phyloP scores from a whole-genome alignment of 2,329 filamentous ascomycete species.

The Xylariaceae sp. region DNA sequence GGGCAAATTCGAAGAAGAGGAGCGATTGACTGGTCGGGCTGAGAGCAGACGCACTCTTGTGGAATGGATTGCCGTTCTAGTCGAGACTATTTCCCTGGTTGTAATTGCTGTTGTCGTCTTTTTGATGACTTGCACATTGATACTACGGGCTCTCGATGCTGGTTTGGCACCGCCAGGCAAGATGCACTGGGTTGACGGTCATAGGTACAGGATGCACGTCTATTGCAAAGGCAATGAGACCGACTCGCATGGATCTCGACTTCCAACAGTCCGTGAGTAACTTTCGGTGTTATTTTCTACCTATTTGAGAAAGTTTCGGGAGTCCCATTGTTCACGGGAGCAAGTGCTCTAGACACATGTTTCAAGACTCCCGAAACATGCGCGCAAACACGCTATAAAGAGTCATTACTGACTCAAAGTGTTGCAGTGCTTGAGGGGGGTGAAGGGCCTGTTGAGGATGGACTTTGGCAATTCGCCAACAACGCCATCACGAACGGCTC shows the following conservation, averaged over 20 bases:
- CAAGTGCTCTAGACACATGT: too few species aligned
- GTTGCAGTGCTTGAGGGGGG: conserved; percentile 88
- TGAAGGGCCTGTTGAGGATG: conserved; percentile 73
- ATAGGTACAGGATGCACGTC: conserved; percentile 84
- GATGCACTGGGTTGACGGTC: conserved; percentile 74
- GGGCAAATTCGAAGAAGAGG: conserved; percentile 91
- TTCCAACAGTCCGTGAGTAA: conserved; percentile 81
- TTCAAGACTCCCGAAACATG: too few species aligned
- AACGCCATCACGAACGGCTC: conserved; percentile 74
- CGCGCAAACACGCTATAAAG: too few species aligned
- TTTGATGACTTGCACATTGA: conserved; percentile 75
- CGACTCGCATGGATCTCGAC: conserved; percentile 49
- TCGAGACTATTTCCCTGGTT: conserved; percentile 69
- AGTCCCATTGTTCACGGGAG: too few species aligned
- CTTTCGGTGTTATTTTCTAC: too few species aligned
- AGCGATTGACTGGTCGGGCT: conserved; percentile 82
- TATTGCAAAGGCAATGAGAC: conserved; percentile 76
- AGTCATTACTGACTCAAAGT: too few species aligned
- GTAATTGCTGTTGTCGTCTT: conserved; percentile 67
- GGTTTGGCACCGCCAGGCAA: conserved; percentile 71
- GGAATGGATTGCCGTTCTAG: conserved; percentile 80
- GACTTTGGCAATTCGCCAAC: conserved; percentile 77
- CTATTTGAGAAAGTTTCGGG: too few species aligned
- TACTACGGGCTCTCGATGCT: conserved; percentile 77
- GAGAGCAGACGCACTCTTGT: conserved; percentile 78